Evolutionary conservation across 257 asterid species (phyloP).

Genomic region (Solanum tacnaense): DNA sequence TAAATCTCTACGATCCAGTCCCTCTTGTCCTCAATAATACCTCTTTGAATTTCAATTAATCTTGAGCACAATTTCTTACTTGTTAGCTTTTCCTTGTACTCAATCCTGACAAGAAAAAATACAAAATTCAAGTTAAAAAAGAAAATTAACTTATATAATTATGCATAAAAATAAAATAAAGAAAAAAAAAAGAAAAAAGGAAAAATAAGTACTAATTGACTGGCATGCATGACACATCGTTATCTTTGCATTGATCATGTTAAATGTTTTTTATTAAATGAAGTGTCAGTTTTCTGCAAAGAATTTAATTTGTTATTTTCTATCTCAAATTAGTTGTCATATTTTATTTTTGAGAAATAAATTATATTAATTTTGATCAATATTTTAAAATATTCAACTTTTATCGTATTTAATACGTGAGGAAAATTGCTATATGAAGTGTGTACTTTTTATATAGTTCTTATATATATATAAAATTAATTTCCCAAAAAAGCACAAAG

Average conservation of each 20-base stretch:
- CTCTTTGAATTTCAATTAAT: constrained; percentile 44
- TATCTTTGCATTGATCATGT: not conserved
- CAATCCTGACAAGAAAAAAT: constrained; percentile 23
- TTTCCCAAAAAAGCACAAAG: not conserved
- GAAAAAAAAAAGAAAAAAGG: no score
- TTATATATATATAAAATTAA: not conserved
- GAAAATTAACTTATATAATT: not conserved
- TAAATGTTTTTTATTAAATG: no score
- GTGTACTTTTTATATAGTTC: not conserved
- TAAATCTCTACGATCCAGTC: constrained; percentile 56
- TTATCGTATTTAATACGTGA: no score
- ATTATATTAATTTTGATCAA: not conserved
- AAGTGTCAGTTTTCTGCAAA: not conserved
- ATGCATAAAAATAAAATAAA: not conserved
- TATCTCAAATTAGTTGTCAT: not conserved
- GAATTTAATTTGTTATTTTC: no score
- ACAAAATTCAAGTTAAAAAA: not conserved
- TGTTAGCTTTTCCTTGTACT: constrained; percentile 33
- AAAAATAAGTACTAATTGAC: not conserved
- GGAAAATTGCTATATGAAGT: no score
- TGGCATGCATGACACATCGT: not conserved
- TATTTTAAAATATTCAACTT: not conserved
- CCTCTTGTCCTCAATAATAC: constrained; percentile 39
- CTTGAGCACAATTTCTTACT: constrained; percentile 26
- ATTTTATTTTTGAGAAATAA: not conserved